A percentile compares a stretch with the other conserved stretches of the same genome.
Conservation (phyloP, 768 basidiomycete genomes). For the Tephrocybe sp. region DNA sequence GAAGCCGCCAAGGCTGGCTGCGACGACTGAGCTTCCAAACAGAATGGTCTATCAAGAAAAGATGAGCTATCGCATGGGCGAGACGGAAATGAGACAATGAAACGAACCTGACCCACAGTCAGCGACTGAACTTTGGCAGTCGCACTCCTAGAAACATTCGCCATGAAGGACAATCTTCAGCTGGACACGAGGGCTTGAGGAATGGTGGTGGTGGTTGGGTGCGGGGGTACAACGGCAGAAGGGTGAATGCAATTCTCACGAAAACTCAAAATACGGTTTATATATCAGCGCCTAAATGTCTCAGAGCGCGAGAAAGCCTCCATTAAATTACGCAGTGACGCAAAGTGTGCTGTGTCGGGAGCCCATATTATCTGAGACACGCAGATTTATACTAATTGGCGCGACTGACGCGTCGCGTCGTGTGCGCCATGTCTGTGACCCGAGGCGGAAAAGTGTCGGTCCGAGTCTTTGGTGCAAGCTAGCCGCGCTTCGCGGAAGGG, state of each 20-base stretch:
- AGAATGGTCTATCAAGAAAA: conserved; percentile 22
- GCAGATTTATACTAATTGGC: neutral
- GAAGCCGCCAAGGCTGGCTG: conserved; percentile 26
- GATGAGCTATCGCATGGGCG: neutral
- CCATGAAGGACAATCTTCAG: neutral
- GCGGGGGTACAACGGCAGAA: neutral
- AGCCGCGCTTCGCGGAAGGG: neutral
- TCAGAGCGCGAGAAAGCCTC: neutral
- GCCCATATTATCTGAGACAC: neutral
- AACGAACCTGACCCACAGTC: conserved; percentile 12
- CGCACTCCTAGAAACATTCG: neutral
- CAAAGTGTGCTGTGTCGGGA: neutral
- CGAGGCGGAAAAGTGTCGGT: neutral
- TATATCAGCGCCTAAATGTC: conserved; percentile 3
- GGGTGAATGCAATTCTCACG: neutral
- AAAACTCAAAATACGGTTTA: neutral
- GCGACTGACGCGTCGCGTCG: conserved; percentile 13
- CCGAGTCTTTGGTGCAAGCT: neutral
- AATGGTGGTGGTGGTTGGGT: neutral
- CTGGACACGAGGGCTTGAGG: neutral
- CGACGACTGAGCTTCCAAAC: conserved; percentile 27
- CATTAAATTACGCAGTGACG: conserved; percentile 3
- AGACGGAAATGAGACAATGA: neutral
- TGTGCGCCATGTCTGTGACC: conserved; percentile 2
- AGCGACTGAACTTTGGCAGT: neutral